Evolutionary conservation across 495 filamentous ascomycete species (phyloP).

Genomic region (Penicillium paradoxum): DNA sequence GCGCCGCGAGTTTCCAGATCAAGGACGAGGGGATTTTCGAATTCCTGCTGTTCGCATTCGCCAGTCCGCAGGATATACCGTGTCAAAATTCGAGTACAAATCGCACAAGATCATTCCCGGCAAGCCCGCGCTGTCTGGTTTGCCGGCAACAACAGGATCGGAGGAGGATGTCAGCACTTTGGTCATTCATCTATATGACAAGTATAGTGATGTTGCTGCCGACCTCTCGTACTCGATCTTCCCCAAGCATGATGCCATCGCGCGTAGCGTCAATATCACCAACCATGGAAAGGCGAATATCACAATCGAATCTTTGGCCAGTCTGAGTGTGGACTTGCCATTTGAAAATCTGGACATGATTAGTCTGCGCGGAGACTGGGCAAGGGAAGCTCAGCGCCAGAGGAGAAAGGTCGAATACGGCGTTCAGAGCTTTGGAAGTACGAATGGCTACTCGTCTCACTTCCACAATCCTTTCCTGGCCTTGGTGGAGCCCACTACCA

Average conservation of each 20-base stretch:
- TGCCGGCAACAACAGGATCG: constrained; percentile 47
- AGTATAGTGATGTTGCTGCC: constrained; percentile 43
- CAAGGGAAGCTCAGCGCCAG: constrained; percentile 41
- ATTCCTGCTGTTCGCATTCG: constrained; percentile 49
- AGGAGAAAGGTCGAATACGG: constrained; percentile 35
- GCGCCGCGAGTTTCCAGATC: constrained; percentile 52
- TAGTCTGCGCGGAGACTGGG: constrained; percentile 50
- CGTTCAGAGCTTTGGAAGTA: constrained; percentile 44
- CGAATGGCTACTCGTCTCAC: constrained; percentile 49
- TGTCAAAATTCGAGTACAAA: constrained; percentile 45
- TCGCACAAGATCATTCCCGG: constrained; percentile 40
- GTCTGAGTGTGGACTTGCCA: constrained; percentile 49
- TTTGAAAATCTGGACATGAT: constrained; percentile 52
- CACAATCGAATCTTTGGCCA: constrained; percentile 45
- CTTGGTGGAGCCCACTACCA: constrained; percentile 44
- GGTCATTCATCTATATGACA: constrained; percentile 47
- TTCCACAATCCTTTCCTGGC: constrained; percentile 53
- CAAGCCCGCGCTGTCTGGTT: constrained; percentile 42
- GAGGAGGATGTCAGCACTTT: constrained; percentile 48
- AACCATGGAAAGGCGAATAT: constrained; percentile 45
- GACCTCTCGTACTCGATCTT: constrained; percentile 53
- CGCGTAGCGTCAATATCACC: constrained; percentile 47
- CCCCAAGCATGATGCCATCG: constrained; percentile 46
- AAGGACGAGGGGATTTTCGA: constrained; percentile 51
- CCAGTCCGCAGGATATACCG: constrained; percentile 46